These are phyloP conservation scores for Pouteria glomerata DNA, from an alignment of 148 eudicot genomes.

Conservation along the genomic window DNA sequence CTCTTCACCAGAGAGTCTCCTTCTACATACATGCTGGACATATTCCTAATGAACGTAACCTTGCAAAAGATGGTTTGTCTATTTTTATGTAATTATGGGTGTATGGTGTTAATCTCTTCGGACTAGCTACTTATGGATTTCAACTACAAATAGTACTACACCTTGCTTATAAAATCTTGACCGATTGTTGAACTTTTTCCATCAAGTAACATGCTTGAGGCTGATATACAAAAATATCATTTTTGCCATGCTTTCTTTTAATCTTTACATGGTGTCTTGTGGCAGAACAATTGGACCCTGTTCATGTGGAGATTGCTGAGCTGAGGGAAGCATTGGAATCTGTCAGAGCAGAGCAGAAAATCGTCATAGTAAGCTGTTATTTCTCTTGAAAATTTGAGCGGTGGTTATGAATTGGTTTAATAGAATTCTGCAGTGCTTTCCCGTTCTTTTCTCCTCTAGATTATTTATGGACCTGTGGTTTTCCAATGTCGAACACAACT, in stretches of 20 bases:
- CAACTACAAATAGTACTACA: neutral
- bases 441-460: neutral
- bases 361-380: constrained; percentile 74
- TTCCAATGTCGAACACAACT: neutral
- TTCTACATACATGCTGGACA: constrained; percentile 95
- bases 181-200: neutral
- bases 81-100: neutral
- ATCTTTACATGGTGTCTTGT: constrained; percentile 3
- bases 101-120: neutral
- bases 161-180: neutral
- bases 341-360: constrained; percentile 74
- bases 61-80: constrained; percentile 92
- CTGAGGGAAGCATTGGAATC: constrained; percentile 86
- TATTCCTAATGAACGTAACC: constrained; percentile 78
- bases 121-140: neutral
- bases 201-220: constrained; percentile 2
- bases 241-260: neutral
- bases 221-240: neutral
- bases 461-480: neutral
- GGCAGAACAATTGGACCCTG: constrained; percentile 94
- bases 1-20: constrained; percentile 82
- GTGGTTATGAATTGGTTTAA: neutral
- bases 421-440: neutral
- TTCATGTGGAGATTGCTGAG: constrained; percentile 90
- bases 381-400: neutral